These are phyloP conservation scores for Lyophyllum atratum DNA, from an alignment of 768 basidiomycete species.

Conservation along the genomic window DNA sequence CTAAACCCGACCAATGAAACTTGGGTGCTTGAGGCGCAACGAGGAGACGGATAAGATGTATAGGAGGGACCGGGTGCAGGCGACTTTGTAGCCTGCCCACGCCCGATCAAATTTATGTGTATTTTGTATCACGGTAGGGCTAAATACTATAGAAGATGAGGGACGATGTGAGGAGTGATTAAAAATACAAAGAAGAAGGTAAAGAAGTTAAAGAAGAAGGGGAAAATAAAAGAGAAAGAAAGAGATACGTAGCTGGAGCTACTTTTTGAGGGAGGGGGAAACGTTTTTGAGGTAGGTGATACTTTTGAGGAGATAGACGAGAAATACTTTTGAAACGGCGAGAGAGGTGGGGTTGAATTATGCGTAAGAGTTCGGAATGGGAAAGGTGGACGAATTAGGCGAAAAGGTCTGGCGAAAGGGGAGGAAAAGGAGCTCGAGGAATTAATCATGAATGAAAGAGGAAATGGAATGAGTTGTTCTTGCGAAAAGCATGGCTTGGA, in stretches of 20 bases:
- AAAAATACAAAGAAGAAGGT: not conserved
- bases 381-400: not conserved
- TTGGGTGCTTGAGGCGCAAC: no score
- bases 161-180: not conserved
- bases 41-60: no score
- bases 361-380: no score
- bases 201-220: no score
- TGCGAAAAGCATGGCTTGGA: not conserved
- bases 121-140: not conserved
- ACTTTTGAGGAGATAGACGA: not conserved
- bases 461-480: not conserved
- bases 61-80: no score
- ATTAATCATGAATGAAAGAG: not conserved
- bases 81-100: not conserved
- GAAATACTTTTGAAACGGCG: no score
- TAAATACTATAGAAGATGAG: not conserved
- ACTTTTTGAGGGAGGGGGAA: not conserved
- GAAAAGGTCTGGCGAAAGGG: not conserved
- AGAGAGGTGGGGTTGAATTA: no score
- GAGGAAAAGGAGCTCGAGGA: not conserved
- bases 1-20: not conserved
- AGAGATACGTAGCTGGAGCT: not conserved
- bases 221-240: not conserved
- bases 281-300: no score
- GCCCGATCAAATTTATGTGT: not conserved